Base-by-base conservation (phyloP, 2,329 filamentous ascomycete genomes). In the Verticillium isaacii region DNA sequence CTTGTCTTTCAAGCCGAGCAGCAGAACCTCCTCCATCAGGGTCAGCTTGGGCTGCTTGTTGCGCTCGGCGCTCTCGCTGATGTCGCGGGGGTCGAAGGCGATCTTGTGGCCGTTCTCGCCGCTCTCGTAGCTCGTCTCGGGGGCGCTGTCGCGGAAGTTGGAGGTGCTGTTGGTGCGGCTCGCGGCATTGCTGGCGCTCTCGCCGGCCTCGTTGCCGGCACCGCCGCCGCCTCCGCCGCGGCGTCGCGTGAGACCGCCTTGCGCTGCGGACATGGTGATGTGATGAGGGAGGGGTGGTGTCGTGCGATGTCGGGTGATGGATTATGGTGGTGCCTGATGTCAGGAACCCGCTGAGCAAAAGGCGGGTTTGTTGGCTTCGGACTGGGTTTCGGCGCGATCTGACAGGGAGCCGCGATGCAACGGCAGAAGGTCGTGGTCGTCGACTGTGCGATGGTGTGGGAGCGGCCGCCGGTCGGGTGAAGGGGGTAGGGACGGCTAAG, bases 21-120 rank as follows among this genome's bases (percentile, higher is more conserved):
- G 82, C 73, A 99, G 83, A 60, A 99, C 90, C 80, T 99, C 95
- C 80, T 99, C 95, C 95, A 99, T 99, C 74, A 99, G 82, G 45
- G 95, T 99, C 74, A 99, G 82, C 83, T 98, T 99, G 57, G 95
- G 95, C 82, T 98, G 94, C 82, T 97, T 98, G 84, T 87, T 95
- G 75, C 95, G 84, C 82, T 99, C 95, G 68, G 90, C 92, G 77
- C 88, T 97, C 83, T 99, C 95, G 80, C 90, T 96, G 72, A 99
- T 96, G 77, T 99, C 95, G 77, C 94, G 86, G 63, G 95, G 95
- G 77, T 99, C 95, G 76, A 92, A 99, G 62, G 93, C 95, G 77
- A 99, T 98, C 84, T 96, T 97, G 85, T 98, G 95, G 68, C 95
- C 95, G 80, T 97, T 97, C 78, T 96, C 94, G 75, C 90, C 85